A percentile compares a stretch with the other conserved stretches of the same genome.
These are phyloP conservation scores for Pilatotrama ljubarskyi DNA, from an alignment of 768 basidiomycete genomes.

Conservation along the genomic window DNA sequence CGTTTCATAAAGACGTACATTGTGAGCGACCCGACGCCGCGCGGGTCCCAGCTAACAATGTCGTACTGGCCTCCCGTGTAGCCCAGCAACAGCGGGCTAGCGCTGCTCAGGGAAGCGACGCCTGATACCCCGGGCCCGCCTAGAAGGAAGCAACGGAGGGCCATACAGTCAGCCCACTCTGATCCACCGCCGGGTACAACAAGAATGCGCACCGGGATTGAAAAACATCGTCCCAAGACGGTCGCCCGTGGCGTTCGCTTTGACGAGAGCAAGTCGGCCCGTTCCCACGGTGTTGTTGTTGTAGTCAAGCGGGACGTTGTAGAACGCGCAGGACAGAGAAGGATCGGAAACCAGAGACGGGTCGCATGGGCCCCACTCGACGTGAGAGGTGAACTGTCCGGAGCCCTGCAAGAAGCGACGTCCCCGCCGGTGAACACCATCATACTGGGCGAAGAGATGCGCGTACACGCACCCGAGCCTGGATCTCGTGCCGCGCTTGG, in stretches of 20 bases:
- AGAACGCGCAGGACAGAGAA: background rate
- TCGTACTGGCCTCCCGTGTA: conserved; percentile 11
- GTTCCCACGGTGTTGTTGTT: background rate
- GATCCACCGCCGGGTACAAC: too few species aligned
- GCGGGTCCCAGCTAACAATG: conserved; percentile 18
- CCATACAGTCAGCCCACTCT: too few species aligned
- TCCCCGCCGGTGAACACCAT: background rate
- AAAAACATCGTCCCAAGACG: conserved; percentile 2
- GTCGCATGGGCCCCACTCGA: conserved; percentile 7
- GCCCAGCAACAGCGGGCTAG: background rate
- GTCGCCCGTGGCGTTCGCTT: background rate
- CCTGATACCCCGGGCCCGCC: conserved; percentile 14
- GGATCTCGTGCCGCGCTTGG: too few species aligned
- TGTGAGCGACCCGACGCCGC: conserved; percentile 10
- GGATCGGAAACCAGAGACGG: background rate
- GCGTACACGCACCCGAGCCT: too few species aligned
- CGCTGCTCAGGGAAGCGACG: background rate
- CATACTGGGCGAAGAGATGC: background rate
- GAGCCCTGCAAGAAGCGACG: background rate
- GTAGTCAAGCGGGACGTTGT: conserved; percentile 11
- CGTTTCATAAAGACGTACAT: background rate
- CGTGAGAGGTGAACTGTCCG: background rate
- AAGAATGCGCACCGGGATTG: conserved; percentile 5
- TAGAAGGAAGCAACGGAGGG: background rate
- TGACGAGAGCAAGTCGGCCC: background rate